A percentile compares a stretch with the other conserved stretches of the same genome.
Conservation (phyloP, 2,329 filamentous ascomycete species). For the Ophiobolus disseminans region DNA sequence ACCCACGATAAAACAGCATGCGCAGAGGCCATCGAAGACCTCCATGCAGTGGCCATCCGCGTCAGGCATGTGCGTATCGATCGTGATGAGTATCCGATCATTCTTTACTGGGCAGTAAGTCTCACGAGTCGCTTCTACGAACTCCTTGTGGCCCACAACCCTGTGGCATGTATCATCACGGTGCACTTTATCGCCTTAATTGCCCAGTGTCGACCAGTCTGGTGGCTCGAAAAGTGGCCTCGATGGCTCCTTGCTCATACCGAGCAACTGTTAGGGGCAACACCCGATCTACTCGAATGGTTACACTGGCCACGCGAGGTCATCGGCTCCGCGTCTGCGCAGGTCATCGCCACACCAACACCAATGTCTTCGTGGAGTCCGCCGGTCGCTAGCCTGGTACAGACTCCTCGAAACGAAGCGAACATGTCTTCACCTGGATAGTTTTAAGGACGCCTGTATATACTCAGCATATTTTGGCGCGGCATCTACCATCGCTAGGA, state of each 20-base stretch:
- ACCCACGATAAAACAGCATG: constrained; percentile 30
- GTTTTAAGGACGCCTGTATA: too few relatives aligned
- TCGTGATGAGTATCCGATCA: constrained; percentile 31
- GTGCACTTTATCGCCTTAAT: constrained; percentile 37
- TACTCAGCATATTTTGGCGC: too few relatives aligned
- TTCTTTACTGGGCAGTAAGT: constrained; percentile 34
- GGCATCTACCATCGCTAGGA: too few relatives aligned
- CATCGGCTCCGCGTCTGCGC: constrained; percentile 14
- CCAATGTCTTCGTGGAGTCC: constrained; percentile 1
- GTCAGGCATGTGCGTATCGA: constrained; percentile 24
- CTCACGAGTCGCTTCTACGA: constrained; percentile 32
- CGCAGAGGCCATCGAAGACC: constrained; percentile 27
- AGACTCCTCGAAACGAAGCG: too few relatives aligned
- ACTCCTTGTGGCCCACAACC: constrained; percentile 34
- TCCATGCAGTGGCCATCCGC: constrained; percentile 29
- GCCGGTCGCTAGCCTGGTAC: neutral
- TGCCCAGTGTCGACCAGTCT: constrained; percentile 26
- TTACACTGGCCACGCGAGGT: constrained; percentile 36
- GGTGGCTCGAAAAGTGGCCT: constrained; percentile 42
- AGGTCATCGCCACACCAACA: constrained; percentile 2
- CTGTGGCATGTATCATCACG: constrained; percentile 37
- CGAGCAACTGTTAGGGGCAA: constrained; percentile 28
- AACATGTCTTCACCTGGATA: too few relatives aligned
- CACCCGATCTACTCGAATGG: constrained; percentile 37
- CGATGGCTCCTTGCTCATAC: constrained; percentile 32